Evolutionary conservation across 768 basidiomycete genomes (phyloP).

Genomic region (Lentinula sp.): DNA sequence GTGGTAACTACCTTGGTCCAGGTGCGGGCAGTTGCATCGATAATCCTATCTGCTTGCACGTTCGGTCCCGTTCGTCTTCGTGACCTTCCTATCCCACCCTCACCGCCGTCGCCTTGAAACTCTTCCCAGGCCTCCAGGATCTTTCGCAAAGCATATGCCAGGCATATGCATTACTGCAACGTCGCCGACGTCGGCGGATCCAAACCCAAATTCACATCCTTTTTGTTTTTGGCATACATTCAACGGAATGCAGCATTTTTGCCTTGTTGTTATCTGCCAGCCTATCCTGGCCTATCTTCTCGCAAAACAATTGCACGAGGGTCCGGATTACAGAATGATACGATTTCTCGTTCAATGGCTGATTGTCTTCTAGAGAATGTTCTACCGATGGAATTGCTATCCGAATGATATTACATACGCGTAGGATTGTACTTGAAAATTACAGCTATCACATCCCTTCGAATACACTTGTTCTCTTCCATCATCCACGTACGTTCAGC

Average conservation of each 20-base stretch:
- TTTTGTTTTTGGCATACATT: neutral
- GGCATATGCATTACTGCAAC: neutral
- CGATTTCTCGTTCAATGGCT: neutral
- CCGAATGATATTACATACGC: neutral
- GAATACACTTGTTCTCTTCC: neutral
- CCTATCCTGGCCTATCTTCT: neutral
- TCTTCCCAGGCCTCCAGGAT: neutral
- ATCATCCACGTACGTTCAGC: neutral
- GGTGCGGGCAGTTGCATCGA: no score
- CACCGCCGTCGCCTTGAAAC: neutral
- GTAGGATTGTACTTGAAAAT: neutral
- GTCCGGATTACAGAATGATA: neutral
- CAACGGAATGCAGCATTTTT: neutral
- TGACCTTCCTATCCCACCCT: neutral
- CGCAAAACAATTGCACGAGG: neutral
- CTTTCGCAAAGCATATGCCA: neutral
- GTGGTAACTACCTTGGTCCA: no score
- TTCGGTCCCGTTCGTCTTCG: neutral
- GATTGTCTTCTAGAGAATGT: neutral
- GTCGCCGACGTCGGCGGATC: neutral
- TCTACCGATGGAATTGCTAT: neutral
- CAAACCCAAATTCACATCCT: neutral
- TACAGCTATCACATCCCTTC: no score
- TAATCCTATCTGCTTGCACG: no score
- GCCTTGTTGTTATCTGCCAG: neutral